Evolutionary conservation across 768 basidiomycete genomes (phyloP), one percentile per base, ranked within the genome.

Genomic region (Rhizopogon sp.): DNA sequence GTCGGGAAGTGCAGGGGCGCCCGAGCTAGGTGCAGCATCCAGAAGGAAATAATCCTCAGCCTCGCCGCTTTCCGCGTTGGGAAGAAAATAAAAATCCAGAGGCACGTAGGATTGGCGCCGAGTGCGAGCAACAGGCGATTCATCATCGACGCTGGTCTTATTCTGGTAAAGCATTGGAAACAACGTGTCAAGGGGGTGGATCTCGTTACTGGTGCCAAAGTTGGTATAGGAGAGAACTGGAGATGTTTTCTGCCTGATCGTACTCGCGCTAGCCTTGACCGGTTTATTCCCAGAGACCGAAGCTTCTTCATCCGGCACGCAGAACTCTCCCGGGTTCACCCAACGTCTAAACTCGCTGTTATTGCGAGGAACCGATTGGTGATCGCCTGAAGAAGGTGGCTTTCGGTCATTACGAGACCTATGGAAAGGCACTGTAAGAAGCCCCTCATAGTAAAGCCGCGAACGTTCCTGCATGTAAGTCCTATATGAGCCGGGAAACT

Each of bases 401-500:
- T 22, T 51, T 16, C 28, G 31, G 54, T 28, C 50, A 29, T 52
- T 51, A 20, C 61, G 60, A 31, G 56, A 42, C n/a, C 50, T 51
- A 17, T 53, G 63, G 50, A n/a, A 53, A 55, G 61, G 58, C 14
- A 44, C 56, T 22, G 62, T 60, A 44, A 66, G 55, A 43, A 79
- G 65, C 10, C 72, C 72, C 53, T 82, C 76, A 56, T 74, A 82
- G 64, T 79, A 82, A 31, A 73, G 67, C 54, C 72, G 72, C 22
- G 71, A 68, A 59, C 73, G 77, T 50, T 76, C 72, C 52, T 76
- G 70, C 82, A 82, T 83, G 59, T 76, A 74, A 47, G 71, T 67
- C 56, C 70, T 72, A 63, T 85, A 84, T 8, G 77, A 76, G 20
- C 79, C 81, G 55, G 77, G 72, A 43, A 71, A 74, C 62, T 84